These are phyloP conservation scores for Circinella minor DNA, from an alignment of 371 early-diverging fungal species.

Conservation along the genomic window DNA sequence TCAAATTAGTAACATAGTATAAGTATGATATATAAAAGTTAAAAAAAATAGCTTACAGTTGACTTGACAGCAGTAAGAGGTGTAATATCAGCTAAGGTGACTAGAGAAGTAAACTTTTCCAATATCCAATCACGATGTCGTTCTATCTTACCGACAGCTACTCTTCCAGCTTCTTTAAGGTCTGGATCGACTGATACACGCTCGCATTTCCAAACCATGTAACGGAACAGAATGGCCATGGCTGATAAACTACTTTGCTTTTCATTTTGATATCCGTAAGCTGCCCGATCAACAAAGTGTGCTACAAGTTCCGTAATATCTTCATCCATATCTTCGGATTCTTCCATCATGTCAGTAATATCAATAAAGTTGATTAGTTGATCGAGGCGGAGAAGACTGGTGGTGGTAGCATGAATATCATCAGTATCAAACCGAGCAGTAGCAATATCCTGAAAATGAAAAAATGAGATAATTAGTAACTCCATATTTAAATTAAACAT, in stretches of 20 bases:
- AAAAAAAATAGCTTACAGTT: conserved; percentile 14
- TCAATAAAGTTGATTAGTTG: conserved; percentile 40
- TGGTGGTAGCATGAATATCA: conserved; percentile 47
- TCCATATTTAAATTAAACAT: too few species aligned
- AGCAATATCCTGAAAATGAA: conserved; percentile 40
- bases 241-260: conserved; percentile 37
- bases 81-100: conserved; percentile 27
- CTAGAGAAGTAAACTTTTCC: conserved; percentile 30
- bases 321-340: conserved; percentile 38
- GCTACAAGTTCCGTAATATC: conserved; percentile 33
- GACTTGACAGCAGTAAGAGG: conserved; percentile 29
- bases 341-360: conserved; percentile 42
- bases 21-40: neutral
- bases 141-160: conserved; percentile 24
- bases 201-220: conserved; percentile 48
- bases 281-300: conserved; percentile 39
- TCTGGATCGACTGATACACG: conserved; percentile 23
- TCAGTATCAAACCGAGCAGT: conserved; percentile 41
- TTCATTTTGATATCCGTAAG: conserved; percentile 38
- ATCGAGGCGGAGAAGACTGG: conserved; percentile 45
- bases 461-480: neutral
- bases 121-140: conserved; percentile 42
- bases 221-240: conserved; percentile 44
- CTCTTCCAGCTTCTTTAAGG: conserved; percentile 13
- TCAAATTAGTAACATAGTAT: neutral